Base-by-base conservation (phyloP, 129 eudicot species). In the Apium graveolens region DNA sequence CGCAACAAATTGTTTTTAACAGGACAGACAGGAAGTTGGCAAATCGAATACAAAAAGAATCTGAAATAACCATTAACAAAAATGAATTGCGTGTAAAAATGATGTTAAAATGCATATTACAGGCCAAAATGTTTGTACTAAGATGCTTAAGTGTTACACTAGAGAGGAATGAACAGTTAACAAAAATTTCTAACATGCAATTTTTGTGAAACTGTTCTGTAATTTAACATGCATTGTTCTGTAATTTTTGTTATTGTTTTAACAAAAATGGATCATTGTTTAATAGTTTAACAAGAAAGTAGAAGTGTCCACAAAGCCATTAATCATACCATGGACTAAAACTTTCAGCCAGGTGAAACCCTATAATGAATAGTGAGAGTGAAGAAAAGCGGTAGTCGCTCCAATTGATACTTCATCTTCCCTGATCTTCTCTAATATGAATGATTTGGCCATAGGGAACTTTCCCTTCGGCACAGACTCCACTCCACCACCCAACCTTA, bases 401-500 rank as follows among this genome's bases (percentile, higher is more conserved):
- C n/a, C n/a, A n/a, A n/a, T n/a, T n/a, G n/a, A n/a, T n/a, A n/a
- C n/a, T n/a, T n/a, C n/a, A 95, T 82, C 97, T 86, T 62, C 98
- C 98, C 68, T 95, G 90, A 79, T 91, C 97, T 51, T 94, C 98
- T 80, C 87, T 90, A 85, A 95, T 95, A 77, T 81, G 94, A 37
- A 95, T 91, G 53, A 95, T 89, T 57, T 86, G 85, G 72, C 98
- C 97, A 87, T 88, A 88, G 44, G 93, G 97, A 85, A 88, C 90
- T 69, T 86, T 66, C 21, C 62, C 77, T 83, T 91, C 57, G 17
- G 18, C 91, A 49, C 97, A 87, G 81, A 88, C 80, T 81, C 98
- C 98, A 84, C 92, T 88, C 98, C 98, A 95, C 98, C 98, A 95
- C 66, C 98, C 98, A 37, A 95, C 98, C 97, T 95, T 85, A 73